Base-by-base conservation (phyloP, 1,284 basidiomycete species). In the Naganishia sp. region DNA sequence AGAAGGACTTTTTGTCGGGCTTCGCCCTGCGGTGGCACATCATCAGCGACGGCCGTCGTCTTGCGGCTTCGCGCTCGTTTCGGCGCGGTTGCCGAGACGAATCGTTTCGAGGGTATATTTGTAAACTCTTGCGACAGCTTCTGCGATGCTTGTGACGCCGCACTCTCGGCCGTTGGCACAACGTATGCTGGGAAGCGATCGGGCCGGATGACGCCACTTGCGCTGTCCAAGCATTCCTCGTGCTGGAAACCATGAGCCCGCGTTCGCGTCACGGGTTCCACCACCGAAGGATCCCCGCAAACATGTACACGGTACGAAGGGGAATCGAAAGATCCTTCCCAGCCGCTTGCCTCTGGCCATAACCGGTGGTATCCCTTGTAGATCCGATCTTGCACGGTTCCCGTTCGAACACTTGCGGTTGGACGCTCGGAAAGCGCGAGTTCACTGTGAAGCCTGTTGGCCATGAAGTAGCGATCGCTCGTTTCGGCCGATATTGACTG, bases 301-400 rank as follows among this genome's bases (percentile, higher is more conserved):
- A 61, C 59, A 39, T 61, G 59, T 3, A 61, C 59, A 2, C 59
- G 59, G 28, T 61, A 61, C 5, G 59, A 61, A 0, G 59, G 59
- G 25, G 16, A 50, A 15, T 52, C 59, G 1, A 48, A 11, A 6
- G 48, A 61, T 21, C 59, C 59, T 31, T 61, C 59, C 59, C 59
- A 61, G 28, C 59, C 59, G 10, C 52, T 46, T 16, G 59, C 45
- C 11, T 52, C 36, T 1, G 59, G 59, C 59, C 59, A 61, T 18
- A 61, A 36, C 9, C 21, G 9, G 7, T 61, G 59, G 23, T 52
- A 61, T 44, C 59, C 59, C 33, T 61, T 61, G 45, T 61, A 61
- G 3, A 61, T 50, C 36, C 59, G 50, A 23, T 61, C 59, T 39
- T 61, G 59, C n/a, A 61, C 59, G 0, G 59, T 52, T n/a, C 59